Conservation (phyloP, 2,329 filamentous ascomycete species). For the Nannizziopsis arthrosporioides region DNA sequence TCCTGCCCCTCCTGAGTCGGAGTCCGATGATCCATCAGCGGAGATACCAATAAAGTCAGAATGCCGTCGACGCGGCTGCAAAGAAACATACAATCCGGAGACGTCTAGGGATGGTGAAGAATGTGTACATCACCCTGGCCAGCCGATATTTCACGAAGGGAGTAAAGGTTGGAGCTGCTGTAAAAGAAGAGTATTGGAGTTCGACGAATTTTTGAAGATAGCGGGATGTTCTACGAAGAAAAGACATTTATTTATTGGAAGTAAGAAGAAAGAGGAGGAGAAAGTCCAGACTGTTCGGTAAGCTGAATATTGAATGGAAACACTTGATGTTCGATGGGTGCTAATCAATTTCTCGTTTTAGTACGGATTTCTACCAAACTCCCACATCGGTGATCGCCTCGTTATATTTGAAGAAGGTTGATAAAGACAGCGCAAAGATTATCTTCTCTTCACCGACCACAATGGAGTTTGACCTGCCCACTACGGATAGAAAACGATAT, state of each 20-base stretch:
- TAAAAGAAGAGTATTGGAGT: conserved; percentile 87
- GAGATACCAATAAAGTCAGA: conserved; percentile 61
- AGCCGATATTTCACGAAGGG: conserved; percentile 91
- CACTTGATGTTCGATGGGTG: conserved; percentile 2
- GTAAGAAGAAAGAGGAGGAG: conserved; percentile 63
- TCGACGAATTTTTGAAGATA: conserved; percentile 96
- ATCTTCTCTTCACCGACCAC: conserved; percentile 50
- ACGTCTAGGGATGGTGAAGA: conserved; percentile 55
- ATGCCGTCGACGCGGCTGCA: conserved; percentile 70
- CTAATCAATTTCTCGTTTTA: conserved; percentile 23
- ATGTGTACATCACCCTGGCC: conserved; percentile 81
- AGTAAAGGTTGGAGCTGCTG: conserved; percentile 98
- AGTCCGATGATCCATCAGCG: conserved; percentile 70
- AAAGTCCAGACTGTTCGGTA: conserved; percentile 66
- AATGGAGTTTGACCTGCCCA: conserved; percentile 71
- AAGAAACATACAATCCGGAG: conserved; percentile 49
- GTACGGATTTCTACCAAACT: conserved; percentile 93
- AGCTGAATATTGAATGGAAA: conserved; percentile 18
- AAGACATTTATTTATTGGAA: conserved; percentile 71
- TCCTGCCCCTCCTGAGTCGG: conserved; percentile 59
- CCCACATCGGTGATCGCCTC: conserved; percentile 72
- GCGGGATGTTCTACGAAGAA: conserved; percentile 75
- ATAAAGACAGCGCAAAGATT: conserved; percentile 65
- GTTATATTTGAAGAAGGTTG: conserved; percentile 94
- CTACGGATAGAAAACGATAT: conserved; percentile 75